These are phyloP conservation scores for Glonium stellatum DNA, from an alignment of 495 filamentous ascomycete genomes.

Conservation along the genomic window DNA sequence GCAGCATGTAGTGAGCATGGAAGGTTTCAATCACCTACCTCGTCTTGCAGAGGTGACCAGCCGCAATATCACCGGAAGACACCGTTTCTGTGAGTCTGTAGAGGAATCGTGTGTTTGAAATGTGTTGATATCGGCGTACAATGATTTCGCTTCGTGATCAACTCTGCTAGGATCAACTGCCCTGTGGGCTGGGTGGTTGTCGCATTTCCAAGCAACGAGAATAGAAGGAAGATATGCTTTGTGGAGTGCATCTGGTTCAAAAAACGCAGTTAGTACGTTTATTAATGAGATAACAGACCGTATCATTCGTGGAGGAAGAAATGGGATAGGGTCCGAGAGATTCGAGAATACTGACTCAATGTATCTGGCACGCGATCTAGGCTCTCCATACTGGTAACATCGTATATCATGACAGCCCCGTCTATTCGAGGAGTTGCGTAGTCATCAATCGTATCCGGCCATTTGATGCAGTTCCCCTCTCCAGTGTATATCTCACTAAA, in stretches of 20 bases:
- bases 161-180: constrained; percentile 55
- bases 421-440: constrained; percentile 65
- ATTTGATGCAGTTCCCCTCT: constrained; percentile 60
- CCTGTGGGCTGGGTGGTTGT: constrained; percentile 53
- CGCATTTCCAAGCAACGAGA: constrained; percentile 80
- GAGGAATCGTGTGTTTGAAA: constrained; percentile 64
- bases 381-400: constrained; percentile 69
- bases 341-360: constrained; percentile 55
- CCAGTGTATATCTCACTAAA: constrained; percentile 61
- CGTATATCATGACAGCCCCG: constrained; percentile 77
- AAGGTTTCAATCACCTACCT: constrained; percentile 17
- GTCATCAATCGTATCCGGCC: constrained; percentile 67
- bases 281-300: background rate
- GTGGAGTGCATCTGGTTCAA: constrained; percentile 55
- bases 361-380: constrained; percentile 59
- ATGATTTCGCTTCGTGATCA: constrained; percentile 46
- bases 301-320: background rate
- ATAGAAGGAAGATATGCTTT: constrained; percentile 62
- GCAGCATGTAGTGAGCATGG: constrained; percentile 36
- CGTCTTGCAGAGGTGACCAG: constrained; percentile 51
- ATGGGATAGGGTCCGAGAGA: background rate
- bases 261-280: constrained; percentile 10
- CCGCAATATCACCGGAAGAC: constrained; percentile 67
- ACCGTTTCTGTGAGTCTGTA: constrained; percentile 69
- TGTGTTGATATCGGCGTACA: constrained; percentile 56